phyloP scores from a whole-genome alignment of 2,329 filamentous ascomycete genomes.

The Curvularia hawaiiensis region DNA sequence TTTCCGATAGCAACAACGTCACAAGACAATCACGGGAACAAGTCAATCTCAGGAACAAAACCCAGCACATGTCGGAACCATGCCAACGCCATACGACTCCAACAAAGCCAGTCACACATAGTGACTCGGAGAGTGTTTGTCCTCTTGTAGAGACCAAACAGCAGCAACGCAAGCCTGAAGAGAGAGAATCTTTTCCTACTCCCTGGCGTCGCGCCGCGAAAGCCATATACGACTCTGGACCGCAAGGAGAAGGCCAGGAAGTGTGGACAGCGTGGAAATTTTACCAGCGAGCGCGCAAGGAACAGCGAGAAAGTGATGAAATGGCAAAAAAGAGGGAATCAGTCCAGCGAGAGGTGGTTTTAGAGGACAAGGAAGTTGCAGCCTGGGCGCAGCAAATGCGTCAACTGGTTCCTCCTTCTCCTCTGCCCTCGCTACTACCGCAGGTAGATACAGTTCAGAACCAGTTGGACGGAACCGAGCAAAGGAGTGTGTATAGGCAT shows the following conservation, averaged over 20 bases:
- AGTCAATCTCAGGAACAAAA: not conserved
- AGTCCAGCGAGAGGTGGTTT: constrained; percentile 1
- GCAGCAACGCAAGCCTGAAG: not conserved
- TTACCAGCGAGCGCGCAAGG: constrained; percentile 18
- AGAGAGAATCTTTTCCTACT: not conserved
- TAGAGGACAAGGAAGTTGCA: not conserved
- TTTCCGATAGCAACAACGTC: not conserved
- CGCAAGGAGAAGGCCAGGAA: constrained; percentile 35
- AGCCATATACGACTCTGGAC: constrained; percentile 29
- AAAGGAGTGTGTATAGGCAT: not conserved
- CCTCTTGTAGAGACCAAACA: not conserved
- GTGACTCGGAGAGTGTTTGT: no score
- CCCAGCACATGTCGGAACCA: not conserved
- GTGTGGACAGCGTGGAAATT: constrained; percentile 29
- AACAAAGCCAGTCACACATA: not conserved
- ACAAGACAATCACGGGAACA: not conserved
- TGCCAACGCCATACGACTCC: rapidly evolving
- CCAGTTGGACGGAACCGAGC: not conserved
- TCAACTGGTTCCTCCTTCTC: not conserved
- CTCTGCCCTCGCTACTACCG: not conserved
- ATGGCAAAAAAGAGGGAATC: not conserved
- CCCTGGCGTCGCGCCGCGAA: constrained; percentile 17
- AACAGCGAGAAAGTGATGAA: constrained; percentile 2
- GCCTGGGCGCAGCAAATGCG: not conserved
- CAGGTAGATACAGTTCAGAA: not conserved